These are phyloP conservation scores for Lentinula novae-zelandiae DNA, from an alignment of 1,284 basidiomycete species.

Conservation along the genomic window DNA sequence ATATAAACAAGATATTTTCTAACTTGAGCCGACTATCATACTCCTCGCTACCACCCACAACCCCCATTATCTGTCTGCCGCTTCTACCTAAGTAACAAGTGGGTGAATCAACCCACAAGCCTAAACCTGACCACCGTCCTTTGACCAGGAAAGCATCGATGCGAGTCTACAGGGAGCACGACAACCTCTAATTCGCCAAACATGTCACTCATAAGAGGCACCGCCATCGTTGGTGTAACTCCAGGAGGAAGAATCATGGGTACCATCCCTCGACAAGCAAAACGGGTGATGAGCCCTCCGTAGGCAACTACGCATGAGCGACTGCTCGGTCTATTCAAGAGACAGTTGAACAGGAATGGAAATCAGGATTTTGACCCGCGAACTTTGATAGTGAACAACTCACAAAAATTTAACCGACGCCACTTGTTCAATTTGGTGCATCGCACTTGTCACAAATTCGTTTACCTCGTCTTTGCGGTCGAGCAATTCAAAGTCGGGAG, in stretches of 20 bases:
- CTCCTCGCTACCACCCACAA: not conserved
- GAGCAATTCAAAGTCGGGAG: conserved; percentile 35
- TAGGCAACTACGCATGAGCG: conserved; percentile 28
- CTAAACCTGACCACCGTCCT: conserved; percentile 48
- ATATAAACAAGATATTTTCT: not conserved
- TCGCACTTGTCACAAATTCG: conserved; percentile 27
- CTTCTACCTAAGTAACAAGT: too few species aligned
- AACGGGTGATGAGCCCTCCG: conserved; percentile 36
- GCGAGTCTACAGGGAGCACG: conserved; percentile 47
- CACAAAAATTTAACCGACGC: conserved; percentile 39
- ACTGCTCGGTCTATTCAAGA: conserved; percentile 26
- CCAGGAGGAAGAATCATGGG: conserved; percentile 17
- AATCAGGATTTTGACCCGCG: too few species aligned
- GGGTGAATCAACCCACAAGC: conserved; percentile 35
- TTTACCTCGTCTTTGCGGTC: conserved; percentile 26
- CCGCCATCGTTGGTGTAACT: not conserved
- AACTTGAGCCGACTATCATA: not conserved
- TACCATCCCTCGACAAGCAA: conserved; percentile 33
- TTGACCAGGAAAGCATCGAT: conserved; percentile 46
- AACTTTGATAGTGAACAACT: conserved; percentile 15
- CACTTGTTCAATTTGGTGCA: conserved; percentile 31
- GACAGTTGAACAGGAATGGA: not conserved
- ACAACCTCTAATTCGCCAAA: conserved; percentile 36
- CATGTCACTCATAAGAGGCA: not conserved
- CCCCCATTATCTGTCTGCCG: too few species aligned